Conservation (phyloP, 1,139 yeast genomes). For the Sugiyamaella castrensis region DNA sequence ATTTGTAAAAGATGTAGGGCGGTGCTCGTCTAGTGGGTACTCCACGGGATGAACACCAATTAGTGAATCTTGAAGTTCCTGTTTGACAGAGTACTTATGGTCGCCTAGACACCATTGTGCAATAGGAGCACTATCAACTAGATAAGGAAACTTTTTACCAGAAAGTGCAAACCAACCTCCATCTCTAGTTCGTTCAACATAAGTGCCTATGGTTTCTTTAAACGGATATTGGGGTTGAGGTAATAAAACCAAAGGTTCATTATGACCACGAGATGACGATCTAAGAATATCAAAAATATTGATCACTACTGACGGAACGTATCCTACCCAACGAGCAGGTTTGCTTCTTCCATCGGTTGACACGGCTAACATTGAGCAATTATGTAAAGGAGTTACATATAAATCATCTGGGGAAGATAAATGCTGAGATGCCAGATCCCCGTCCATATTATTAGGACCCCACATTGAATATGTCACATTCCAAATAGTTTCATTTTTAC, state of each 20-base stretch:
- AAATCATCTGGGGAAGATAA: constrained; percentile 54
- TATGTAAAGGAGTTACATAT: constrained; percentile 82
- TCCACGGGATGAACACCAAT: constrained; percentile 39
- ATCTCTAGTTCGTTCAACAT: constrained; percentile 59
- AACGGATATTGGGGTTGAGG: constrained; percentile 38
- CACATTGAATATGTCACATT: constrained; percentile 84
- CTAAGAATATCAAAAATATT: constrained; percentile 67
- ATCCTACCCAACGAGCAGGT: constrained; percentile 72
- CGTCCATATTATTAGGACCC: constrained; percentile 89
- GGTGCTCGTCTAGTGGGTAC: constrained; percentile 2
- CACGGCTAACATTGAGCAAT: constrained; percentile 48
- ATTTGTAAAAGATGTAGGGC: no score
- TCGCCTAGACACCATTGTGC: constrained; percentile 35
- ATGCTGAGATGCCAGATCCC: constrained; percentile 52
- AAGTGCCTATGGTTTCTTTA: constrained; percentile 44
- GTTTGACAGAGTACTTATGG: constrained; percentile 12
- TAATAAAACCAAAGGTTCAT: constrained; percentile 35
- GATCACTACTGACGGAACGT: constrained; percentile 62
- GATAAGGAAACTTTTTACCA: constrained; percentile 68
- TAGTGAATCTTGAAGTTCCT: constrained; percentile 27
- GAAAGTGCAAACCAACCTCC: constrained; percentile 90
- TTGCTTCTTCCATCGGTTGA: constrained; percentile 66
- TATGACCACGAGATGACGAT: constrained; percentile 19
- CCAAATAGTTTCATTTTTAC: constrained; percentile 71
- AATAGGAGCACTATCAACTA: constrained; percentile 73